Conservation (phyloP, 352 stramenopile species). For the Pythium volutum region DNA sequence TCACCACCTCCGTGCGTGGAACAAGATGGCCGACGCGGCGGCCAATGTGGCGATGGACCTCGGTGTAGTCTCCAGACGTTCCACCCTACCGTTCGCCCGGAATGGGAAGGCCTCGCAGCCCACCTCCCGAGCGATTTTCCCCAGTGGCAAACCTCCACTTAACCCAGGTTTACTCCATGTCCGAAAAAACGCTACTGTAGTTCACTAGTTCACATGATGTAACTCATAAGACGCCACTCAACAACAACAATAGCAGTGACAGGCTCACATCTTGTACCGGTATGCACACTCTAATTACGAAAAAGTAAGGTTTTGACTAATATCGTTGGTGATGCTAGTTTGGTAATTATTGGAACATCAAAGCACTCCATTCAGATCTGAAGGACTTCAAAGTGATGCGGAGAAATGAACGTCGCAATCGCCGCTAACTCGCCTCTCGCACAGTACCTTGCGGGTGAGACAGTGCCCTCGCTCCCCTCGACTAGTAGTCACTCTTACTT, state of each 20-base stretch:
- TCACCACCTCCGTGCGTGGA: constrained; percentile 8
- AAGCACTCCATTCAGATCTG: too few relatives aligned
- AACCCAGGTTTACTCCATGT: neutral
- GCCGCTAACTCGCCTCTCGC: constrained; percentile 43
- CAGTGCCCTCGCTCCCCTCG: neutral
- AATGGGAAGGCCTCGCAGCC: neutral
- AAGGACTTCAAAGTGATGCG: too few relatives aligned
- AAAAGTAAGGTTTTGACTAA: too few relatives aligned
- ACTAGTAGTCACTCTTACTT: neutral
- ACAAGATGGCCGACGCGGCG: constrained; percentile 7
- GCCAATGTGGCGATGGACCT: constrained; percentile 14
- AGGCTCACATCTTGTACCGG: too few relatives aligned
- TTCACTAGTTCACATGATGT: neutral
- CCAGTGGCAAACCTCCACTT: neutral
- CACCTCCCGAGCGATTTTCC: neutral
- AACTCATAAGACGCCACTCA: neutral
- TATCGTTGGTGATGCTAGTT: too few relatives aligned
- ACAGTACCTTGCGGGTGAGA: constrained; percentile 51
- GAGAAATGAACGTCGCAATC: constrained; percentile 53
- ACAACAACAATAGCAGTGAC: too few relatives aligned
- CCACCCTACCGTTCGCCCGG: neutral
- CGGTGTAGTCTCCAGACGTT: constrained; percentile 1
- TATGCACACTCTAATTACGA: too few relatives aligned
- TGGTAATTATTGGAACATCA: too few relatives aligned
- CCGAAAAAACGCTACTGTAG: neutral